These are phyloP conservation scores for Solanum tarapatanum DNA, from an alignment of 257 asterid species.

Conservation along the genomic window DNA sequence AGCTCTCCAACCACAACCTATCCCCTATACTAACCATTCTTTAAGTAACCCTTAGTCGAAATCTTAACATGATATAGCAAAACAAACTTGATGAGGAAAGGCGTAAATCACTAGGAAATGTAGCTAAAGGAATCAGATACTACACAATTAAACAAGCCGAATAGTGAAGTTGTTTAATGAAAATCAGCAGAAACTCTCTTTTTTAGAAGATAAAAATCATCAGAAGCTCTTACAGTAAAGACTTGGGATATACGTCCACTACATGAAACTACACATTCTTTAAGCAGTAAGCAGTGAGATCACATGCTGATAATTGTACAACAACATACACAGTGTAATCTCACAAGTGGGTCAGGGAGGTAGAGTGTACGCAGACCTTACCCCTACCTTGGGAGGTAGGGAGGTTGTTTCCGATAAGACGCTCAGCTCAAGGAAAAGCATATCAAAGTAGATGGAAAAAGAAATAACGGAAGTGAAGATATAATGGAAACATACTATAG, in stretches of 20 bases:
- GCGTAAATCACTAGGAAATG: not conserved
- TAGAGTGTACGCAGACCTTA: not conserved
- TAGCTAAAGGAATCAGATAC: not conserved
- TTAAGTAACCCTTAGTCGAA: not conserved
- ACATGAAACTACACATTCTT: not conserved
- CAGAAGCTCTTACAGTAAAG: not conserved
- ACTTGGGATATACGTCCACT: not conserved
- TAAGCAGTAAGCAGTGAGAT: not conserved
- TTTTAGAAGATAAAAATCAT: not conserved
- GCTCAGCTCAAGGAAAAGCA: not conserved
- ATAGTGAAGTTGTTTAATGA: not conserved
- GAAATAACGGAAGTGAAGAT: not conserved
- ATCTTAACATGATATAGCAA: not conserved
- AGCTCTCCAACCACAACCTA: not conserved
- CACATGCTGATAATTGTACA: not conserved
- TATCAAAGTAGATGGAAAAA: not conserved
- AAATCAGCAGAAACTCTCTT: not conserved
- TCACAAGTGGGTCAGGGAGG: not conserved
- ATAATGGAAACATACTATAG: not conserved
- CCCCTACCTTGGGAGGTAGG: not conserved
- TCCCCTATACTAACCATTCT: not conserved
- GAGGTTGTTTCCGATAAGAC: not conserved
- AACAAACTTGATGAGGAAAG: not conserved
- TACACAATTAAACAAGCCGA: not conserved
- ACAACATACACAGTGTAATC: not conserved